Evolutionary conservation across 2,329 filamentous ascomycete genomes (phyloP), one percentile per base, ranked within the genome.

Genomic region (Metarhizium anisopliae): DNA sequence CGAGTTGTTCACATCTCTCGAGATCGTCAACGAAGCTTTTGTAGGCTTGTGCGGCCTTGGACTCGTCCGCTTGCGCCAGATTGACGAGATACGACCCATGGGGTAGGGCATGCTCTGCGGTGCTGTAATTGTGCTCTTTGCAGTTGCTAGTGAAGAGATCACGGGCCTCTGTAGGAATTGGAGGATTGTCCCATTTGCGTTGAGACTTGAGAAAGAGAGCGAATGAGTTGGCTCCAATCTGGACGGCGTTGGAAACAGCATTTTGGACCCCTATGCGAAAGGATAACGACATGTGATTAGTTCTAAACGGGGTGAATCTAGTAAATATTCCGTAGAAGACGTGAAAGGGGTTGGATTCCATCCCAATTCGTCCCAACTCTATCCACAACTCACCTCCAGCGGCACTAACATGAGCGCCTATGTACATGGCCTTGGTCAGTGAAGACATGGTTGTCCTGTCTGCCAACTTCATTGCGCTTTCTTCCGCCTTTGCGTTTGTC

Each of bases 41-140:
- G 67, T 95, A 96, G 1, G 92, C 92, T 74, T 97, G 91, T 53
- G 84, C 80, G 2, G 91, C 89, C 69, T 95, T 95, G 43, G 79
- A 80, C 30, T 81, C 70, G 65, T 97, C 92, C 4, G 84, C 79
- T 66, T 96, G 90, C 0, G 94, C 94, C 6, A 99, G 83, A 67
- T 99, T 99, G 66, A 99, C 91, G 7, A 99, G 86, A 69, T 99
- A 99, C 1, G 90, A 95, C 38, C 94, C 94, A 68, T 99, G 94
- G 0, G 94, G 94, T 1, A 99, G 83, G 65, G 91, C 82, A 72
- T 90, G 86, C 67, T 83, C 81, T 56, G 77, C 77, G 6, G 84
- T 81, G 64, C 89, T 84, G 70, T 93, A 96, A 52, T 75, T 74
- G 68, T 93, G 84, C 52, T 85, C 74, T 52, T 81, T 76, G 66